Evolutionary conservation across 23 red algal genomes (phyloP), one percentile per base, ranked within the genome.

Genomic region (Gracilaria vermiculophylla): DNA sequence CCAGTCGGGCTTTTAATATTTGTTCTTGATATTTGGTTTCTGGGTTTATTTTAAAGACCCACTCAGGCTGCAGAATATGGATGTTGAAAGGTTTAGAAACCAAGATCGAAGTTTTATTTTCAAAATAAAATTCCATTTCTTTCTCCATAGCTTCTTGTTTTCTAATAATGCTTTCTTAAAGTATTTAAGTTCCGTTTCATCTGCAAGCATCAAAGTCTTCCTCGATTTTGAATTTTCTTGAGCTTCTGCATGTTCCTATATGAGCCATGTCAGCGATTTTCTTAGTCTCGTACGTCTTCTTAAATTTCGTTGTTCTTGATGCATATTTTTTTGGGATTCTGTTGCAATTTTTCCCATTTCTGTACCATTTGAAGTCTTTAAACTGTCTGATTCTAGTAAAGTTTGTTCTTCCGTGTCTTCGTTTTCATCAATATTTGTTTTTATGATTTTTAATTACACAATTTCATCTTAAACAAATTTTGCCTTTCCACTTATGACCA

Each of bases 1-100:
- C 77, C n/a, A 81, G 52, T 60, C 77, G 28, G 14, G 44, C 50
- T 61, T 81, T 81, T 7, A 53, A 58, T 60, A 40, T 56, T 64
- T 60, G 23, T 20, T 60, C 55, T 60, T 60, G 55, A 19, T 60
- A 12, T 29, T 60, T 10, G 5, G 55, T 60, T 10, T 60, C 16
- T 21, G 67, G 67, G 7, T 73, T 73, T 10, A 73, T 47, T 37
- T 73, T 73, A 33, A 32, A 73, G 16, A 73, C 21, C 67, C 67
- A 73, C n/a, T 73, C 36, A 12, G 55, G 55, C n/a, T 6, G 5
- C 7, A 60, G 25, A 60, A 60, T 60, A 10, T 19, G 7, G 8
- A 60, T 60, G 5, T 19, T 19, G 7, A 19, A 19, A 3, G 0
- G 32, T 24, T n/a, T 44, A 7, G 44, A 13, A 5, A 64, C 49